Evolutionary conservation across 106 monocot genomes (phyloP), one percentile per base, ranked within the genome.

Genomic region (Posidonia australis): DNA sequence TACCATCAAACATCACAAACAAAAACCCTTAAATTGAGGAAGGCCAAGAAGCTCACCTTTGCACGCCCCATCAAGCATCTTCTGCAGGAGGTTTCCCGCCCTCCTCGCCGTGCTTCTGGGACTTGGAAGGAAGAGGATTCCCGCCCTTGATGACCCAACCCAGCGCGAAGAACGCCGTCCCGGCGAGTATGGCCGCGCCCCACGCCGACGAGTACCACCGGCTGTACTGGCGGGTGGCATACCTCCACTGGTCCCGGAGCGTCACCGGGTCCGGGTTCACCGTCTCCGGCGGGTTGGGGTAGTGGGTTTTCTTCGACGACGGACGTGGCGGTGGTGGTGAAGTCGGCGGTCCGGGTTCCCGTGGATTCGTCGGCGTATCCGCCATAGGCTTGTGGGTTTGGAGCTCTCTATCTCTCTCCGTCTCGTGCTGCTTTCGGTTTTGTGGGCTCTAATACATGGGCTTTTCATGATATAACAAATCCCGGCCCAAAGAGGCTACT

Each of bases 121-220:
- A 55, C 67, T 77, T 67, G 42, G 94, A 96, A 17, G 87, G 81
- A 32, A 98, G 73, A 1, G 96, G 90, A 29, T 98, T 98, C 57
- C 67, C 84, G 20, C 96, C 96, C 80, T 98, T 98, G 81, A 98
- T 67, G 60, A 85, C 10, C 96, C 96, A 98, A 3, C 96, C 96
- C 45, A 98, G 87, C 23, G 87, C 96, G 70, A 90, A 98, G 72
- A 90, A 90, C 46, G 96, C 67, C 30, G 47, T 58, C 13, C 96
- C 96, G 53, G 96, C 87, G 48, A 98, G 84, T 70, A 90, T 90
- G 55, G 96, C 90, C n/a, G 90, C 78, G 56, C 96, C 96, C 96
- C 96, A 98, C 1, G 96, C 82, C 36, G 83, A 85, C 16, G 89
- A 87, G 78, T 90, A 90, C 83, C 90, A 98, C 27, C 84, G 70